Base-by-base conservation (phyloP, 164 flowering plant genomes). In the Kalanchoe fedtschenkoi region DNA sequence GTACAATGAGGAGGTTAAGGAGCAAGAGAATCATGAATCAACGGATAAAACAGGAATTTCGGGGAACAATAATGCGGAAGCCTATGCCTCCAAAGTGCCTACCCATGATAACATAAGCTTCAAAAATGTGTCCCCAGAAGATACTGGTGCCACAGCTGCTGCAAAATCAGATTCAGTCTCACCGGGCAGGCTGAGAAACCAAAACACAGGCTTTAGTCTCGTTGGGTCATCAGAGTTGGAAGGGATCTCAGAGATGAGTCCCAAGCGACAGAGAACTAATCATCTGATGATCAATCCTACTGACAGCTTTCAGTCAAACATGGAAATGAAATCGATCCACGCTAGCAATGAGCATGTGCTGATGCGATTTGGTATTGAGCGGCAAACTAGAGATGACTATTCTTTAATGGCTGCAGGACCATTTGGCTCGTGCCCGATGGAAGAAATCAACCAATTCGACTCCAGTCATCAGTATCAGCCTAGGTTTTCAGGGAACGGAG, bases 1-100 rank as follows among this genome's bases (percentile, higher is more conserved):
- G 99, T 93, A 93, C 70, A 6, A 60, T 77, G 97, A 93, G 75
- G 99, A 93, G 62, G 66, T 81, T 16, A 90, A 88, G 75, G 86
- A 86, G 11, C 85, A 83, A 6, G 86, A 88, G 51, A 78, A 76
- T 68, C 81, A 77, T 35, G 81, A 77, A 4, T 70, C 81, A 16
- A 83, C 73, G 30, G 85, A 77, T 16, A 81, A 77, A 60, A 61
- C 77, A 41, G 69, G 77, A 75, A 85, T 77, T 61, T 75, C 71
- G 37, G 79, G 81, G 21, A 73, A 65, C 30, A 78, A 71, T 41
- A 85, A 86, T 21, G 86, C 81, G n/a, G 65, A 78, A 15, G 66
- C 75, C 8, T 73, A 81, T 0, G 78, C 75, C 66, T 73, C 78
- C 32, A 70, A 67, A 37, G 69, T 68, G 57, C 65, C n/a, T 38